A percentile compares a stretch with the other conserved stretches of the same genome.
These are phyloP conservation scores for Bombardia bombarda DNA, from an alignment of 495 filamentous ascomycete species.

Conservation along the genomic window DNA sequence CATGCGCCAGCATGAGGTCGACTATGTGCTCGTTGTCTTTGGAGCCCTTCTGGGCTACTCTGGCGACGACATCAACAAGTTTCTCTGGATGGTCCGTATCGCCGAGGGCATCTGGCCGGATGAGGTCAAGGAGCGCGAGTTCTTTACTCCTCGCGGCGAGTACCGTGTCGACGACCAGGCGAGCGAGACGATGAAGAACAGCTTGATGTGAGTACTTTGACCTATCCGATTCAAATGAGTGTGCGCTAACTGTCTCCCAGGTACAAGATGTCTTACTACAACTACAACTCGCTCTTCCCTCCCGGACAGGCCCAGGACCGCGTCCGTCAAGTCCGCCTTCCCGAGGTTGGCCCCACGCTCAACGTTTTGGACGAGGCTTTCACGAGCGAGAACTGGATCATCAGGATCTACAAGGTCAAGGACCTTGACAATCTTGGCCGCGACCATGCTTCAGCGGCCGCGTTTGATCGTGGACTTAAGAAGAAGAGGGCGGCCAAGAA, in stretches of 20 bases:
- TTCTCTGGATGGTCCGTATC: slow-evolving; percentile 99
- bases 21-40: slow-evolving; percentile 96
- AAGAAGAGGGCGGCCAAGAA: slow-evolving; percentile 80
- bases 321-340: slow-evolving; percentile 74
- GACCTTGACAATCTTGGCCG: slow-evolving; percentile 93
- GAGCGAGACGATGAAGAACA: slow-evolving; percentile 98
- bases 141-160: slow-evolving; percentile 91
- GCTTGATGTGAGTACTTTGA: slow-evolving; percentile 76
- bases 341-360: slow-evolving; percentile 76
- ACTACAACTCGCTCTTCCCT: slow-evolving; percentile 89
- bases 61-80: slow-evolving; percentile 99
- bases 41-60: slow-evolving; percentile 95
- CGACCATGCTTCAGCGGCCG: slow-evolving; percentile 73
- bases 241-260: slow-evolving; percentile 43
- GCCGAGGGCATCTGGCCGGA: slow-evolving; percentile 99
- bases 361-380: slow-evolving; percentile 92
- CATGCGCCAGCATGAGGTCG: slow-evolving; percentile 94
- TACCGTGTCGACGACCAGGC: slow-evolving; percentile 91
- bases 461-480: slow-evolving; percentile 90
- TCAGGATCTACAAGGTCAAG: slow-evolving; percentile 99
- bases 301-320: slow-evolving; percentile 86
- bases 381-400: slow-evolving; percentile 99
- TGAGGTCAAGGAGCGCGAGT: slow-evolving; percentile 94
- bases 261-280: slow-evolving; percentile 99
- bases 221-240: neutral